phyloP scores from a whole-genome alignment of 495 filamentous ascomycete species.

The Xylaria grammica region DNA sequence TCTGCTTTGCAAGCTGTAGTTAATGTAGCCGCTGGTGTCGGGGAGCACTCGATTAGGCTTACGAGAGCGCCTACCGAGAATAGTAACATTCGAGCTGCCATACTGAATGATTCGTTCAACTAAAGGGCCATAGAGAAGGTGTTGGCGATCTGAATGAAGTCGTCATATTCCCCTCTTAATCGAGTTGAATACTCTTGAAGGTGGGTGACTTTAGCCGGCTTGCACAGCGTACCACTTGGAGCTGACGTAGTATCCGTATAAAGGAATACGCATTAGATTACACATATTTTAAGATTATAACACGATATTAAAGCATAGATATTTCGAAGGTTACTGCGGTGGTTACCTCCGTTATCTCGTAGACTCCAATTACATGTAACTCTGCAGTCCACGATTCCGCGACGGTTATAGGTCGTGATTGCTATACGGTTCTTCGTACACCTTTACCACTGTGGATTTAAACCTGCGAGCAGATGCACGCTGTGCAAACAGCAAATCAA shows the following conservation, averaged over 20 bases:
- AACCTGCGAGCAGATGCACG: neutral
- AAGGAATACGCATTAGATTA: neutral
- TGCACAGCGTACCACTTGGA: neutral
- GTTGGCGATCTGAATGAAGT: neutral
- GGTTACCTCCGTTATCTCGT: neutral
- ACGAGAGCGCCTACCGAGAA: neutral
- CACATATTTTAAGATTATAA: neutral
- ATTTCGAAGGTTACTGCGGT: too few species aligned
- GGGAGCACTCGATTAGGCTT: neutral
- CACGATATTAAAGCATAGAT: neutral
- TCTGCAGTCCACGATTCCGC: neutral
- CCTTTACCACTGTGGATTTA: neutral
- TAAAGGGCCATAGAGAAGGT: neutral
- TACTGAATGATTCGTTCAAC: neutral
- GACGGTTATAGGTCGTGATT: neutral
- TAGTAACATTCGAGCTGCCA: neutral
- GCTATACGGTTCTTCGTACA: neutral
- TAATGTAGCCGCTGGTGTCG: neutral
- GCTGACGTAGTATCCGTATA: neutral
- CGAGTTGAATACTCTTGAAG: neutral
- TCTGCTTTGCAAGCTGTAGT: neutral
- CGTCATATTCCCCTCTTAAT: neutral
- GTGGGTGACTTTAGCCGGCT: slow-evolving; percentile 1
- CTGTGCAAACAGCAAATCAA: neutral
- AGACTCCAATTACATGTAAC: neutral